A percentile compares a stretch with the other conserved stretches of the same genome.
These are phyloP conservation scores for Hypoxylon sp. DNA, from an alignment of 2,329 filamentous ascomycete genomes.

Conservation along the genomic window DNA sequence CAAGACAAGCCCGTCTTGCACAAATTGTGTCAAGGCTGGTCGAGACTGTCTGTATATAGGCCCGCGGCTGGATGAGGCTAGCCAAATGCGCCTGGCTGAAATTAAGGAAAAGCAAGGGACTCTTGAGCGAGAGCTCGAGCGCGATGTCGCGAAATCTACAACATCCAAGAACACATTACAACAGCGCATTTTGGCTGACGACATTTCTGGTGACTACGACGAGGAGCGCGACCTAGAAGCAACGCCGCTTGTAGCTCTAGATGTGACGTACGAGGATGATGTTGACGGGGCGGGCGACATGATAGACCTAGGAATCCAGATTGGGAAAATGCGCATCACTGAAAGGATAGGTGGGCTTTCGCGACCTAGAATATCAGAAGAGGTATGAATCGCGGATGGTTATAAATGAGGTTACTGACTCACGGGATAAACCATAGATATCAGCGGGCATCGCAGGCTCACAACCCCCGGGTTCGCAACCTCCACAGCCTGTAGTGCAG, in stretches of 20 bases:
- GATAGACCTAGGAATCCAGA: slow-evolving; percentile 78
- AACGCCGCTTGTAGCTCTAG: slow-evolving; percentile 73
- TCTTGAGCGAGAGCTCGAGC: slow-evolving; percentile 77
- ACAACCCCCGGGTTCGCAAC: slow-evolving; percentile 42
- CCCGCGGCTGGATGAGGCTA: slow-evolving; percentile 76
- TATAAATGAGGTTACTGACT: slow-evolving; percentile 8
- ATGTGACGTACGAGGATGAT: slow-evolving; percentile 78
- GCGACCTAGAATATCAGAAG: slow-evolving; percentile 78
- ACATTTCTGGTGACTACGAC: slow-evolving; percentile 70
- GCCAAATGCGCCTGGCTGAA: slow-evolving; percentile 78
- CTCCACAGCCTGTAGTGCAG: slow-evolving; percentile 44
- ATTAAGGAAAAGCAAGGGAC: slow-evolving; percentile 85
- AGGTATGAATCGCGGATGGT: slow-evolving; percentile 63
- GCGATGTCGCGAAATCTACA: slow-evolving; percentile 71
- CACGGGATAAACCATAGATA: slow-evolving; percentile 50
- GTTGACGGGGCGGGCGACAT: slow-evolving; percentile 71
- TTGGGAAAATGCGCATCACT: slow-evolving; percentile 81
- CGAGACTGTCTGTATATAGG: slow-evolving; percentile 75
- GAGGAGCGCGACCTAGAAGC: slow-evolving; percentile 74
- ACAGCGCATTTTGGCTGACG: slow-evolving; percentile 63
- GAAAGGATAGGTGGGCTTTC: slow-evolving; percentile 82
- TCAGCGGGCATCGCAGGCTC: slow-evolving; percentile 55
- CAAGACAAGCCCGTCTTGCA: slow-evolving; percentile 77
- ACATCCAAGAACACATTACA: slow-evolving; percentile 53
- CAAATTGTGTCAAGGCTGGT: slow-evolving; percentile 72